Base-by-base conservation (phyloP, 106 monocot genomes). In the Vanilla planifolia region DNA sequence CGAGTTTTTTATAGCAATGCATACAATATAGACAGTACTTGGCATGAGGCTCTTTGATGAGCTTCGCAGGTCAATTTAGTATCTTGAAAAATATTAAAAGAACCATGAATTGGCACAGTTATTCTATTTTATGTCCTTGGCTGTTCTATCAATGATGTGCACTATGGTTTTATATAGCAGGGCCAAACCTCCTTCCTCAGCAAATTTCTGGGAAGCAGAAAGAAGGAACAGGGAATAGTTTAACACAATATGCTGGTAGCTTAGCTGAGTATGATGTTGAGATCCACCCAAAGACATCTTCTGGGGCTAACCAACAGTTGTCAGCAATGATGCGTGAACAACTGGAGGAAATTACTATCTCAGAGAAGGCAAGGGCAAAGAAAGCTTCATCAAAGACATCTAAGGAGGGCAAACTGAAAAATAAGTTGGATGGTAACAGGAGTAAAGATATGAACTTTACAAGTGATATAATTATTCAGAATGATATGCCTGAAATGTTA, bases 401-500 rank as follows among this genome's bases (percentile, higher is more conserved):
- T 8, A 39, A 62, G 21, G n/a, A n/a, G n/a, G 33, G 4, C 25
- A 66, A 71, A 32, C 32, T 8, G 8, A 24, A 45, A 67, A 59
- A 45, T 3, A 17, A 27, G 17, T 17, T 29, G 4, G 68, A 40
- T 37, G 42, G 43, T 37, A 24, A 39, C 37, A 47, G 34, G 29
- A 9, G 9, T 24, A 2, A 14, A 23, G 67, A 63, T 50, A 25
- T 50, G 60, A 68, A 73, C 44, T 96, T 84, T 33, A 65, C 61
- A 24, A 91, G 75, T 51, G 68, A 60, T 21, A 44, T 79, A 60
- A 63, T 79, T 58, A 32, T 73, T 64, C 73, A 41, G n/a, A 33
- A 75, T 66, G 73, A 69, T 72, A 51, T 58, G 58, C 83, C 86
- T 15, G 65, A 74, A 44, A 30, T 60, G 25, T 78, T 87, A 68